Conservation (phyloP, 1,139 yeast species). For the Hyphopichia fennica region DNA sequence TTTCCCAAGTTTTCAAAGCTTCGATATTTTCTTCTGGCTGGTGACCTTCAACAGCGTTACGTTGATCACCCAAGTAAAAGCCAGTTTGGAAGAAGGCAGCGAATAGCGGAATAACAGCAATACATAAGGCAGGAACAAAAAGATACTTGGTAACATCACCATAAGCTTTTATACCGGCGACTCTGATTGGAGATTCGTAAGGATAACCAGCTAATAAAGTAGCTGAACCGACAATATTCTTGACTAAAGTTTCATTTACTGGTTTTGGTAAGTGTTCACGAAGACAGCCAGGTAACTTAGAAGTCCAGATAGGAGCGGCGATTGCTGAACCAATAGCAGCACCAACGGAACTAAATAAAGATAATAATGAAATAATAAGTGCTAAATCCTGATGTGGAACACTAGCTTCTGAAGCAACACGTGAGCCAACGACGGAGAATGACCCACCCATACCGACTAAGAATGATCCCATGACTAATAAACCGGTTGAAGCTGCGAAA, state of each 20-base stretch:
- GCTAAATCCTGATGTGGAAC: conserved; percentile 48
- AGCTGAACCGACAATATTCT: not conserved
- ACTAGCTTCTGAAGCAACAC: conserved; percentile 30
- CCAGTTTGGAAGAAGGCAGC: conserved; percentile 29
- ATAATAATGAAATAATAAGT: conserved; percentile 38
- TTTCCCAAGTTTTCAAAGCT: not conserved
- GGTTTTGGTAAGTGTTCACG: conserved; percentile 18
- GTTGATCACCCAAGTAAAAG: conserved; percentile 30
- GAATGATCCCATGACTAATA: conserved; percentile 15
- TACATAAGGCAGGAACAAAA: conserved; percentile 22
- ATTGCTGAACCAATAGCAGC: conserved; percentile 43
- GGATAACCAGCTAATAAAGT: conserved; percentile 3
- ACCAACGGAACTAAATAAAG: conserved; percentile 41
- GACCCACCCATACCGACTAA: conserved; percentile 28
- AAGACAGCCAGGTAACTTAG: conserved; percentile 29
- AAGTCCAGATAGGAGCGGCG: conserved; percentile 50
- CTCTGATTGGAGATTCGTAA: conserved; percentile 17
- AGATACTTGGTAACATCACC: conserved; percentile 19
- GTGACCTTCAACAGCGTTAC: conserved; percentile 27
- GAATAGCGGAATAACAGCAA: conserved; percentile 23
- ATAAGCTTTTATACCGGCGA: conserved; percentile 29
- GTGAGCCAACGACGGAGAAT: conserved; percentile 24
- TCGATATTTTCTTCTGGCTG: conserved; percentile 1
- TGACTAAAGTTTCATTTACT: conserved; percentile 7
- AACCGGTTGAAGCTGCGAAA: conserved; percentile 7